Base-by-base conservation (phyloP, 2,329 filamentous ascomycete genomes). In the Parastagonospora avenae region DNA sequence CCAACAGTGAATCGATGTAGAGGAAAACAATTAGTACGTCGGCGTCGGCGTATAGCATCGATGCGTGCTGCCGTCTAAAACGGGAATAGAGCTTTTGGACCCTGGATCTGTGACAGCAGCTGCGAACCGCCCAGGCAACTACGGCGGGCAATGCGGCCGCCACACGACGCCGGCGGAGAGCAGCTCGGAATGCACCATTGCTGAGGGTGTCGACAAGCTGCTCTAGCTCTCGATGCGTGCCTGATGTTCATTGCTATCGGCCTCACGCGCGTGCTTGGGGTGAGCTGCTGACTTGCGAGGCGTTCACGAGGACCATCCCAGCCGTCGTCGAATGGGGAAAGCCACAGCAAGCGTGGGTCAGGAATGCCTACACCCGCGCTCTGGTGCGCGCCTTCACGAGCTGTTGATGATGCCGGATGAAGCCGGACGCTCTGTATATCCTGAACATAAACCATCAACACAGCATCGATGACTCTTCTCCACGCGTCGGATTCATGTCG, bases 211-310 rank as follows among this genome's bases (percentile, higher is more conserved):
- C 29, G 42, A 44, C 48, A 35, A 38, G 36, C 40, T 27, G 35
- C 24, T 49, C 52, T 24, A 46, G 46, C 39, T 49, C 46, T 27
- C 6, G 15, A 40, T 30, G 16, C 29, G 49, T 50, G 44, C 36
- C 37, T 40, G 50, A 47, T 52, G 36, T 47, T 38, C 48, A 48
- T 33, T 42, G 16, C 41, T 40, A 35, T 29, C 36, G 44, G 50
- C 45, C 63, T 63, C 60, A 62, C 62, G 61, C 59, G 60, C 46
- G 35, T 52, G 42, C 37, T 33, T 57, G 46, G 44, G 32, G 27
- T 15, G 48, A 54, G 55, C 56, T 46, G 57, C 52, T 53, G 50
- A 54, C 48, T 35, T 38, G 32, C 33, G 33, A 51, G 55, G 51
- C 54, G 50, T 57, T 64, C 57, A 65, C 57, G 55, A 47, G 36